Evolutionary conservation across 2,329 filamentous ascomycete species (phyloP).

Genomic region (Piedraia hortae): DNA sequence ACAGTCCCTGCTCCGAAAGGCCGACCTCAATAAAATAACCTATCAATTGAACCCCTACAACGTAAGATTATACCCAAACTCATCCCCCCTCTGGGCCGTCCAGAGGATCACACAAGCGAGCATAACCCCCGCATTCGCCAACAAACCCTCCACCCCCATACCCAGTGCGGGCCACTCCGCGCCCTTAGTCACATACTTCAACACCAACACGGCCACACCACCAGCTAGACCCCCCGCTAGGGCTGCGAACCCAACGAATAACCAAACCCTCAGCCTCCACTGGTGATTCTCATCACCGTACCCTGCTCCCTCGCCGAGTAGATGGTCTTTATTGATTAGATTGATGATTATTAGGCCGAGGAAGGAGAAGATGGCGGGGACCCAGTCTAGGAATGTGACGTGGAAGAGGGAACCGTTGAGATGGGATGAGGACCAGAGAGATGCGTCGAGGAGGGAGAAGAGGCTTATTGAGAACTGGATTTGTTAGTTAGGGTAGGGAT

Average conservation of each 20-base stretch:
- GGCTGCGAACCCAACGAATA: conserved; percentile 42
- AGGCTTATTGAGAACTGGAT: conserved; percentile 38
- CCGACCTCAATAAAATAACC: too few relatives aligned
- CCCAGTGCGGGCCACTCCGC: conserved; percentile 35
- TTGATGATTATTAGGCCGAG: conserved; percentile 48
- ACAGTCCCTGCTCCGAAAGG: too few relatives aligned
- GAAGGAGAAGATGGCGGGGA: conserved; percentile 40
- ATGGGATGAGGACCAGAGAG: conserved; percentile 32
- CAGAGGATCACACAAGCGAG: too few relatives aligned
- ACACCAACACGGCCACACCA: conserved; percentile 36
- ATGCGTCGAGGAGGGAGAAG: conserved; percentile 40
- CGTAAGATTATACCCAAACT: too few relatives aligned
- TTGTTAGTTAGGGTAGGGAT: conserved; percentile 1
- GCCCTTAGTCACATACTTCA: conserved; percentile 36
- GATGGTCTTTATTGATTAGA: conserved; percentile 38
- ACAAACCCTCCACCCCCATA: conserved; percentile 38
- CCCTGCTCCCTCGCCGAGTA: conserved; percentile 35
- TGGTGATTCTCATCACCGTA: conserved; percentile 35
- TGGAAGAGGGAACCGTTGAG: conserved; percentile 31
- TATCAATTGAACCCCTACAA: too few relatives aligned
- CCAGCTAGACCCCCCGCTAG: conserved; percentile 40
- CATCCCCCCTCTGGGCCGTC: too few relatives aligned
- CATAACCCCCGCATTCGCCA: conserved; percentile 38
- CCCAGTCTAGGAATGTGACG: conserved; percentile 45
- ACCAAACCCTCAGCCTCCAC: conserved; percentile 41